A percentile compares a stretch with the other conserved stretches of the same genome.
These are phyloP conservation scores for Boletellus ananas DNA, from an alignment of 768 basidiomycete species.

Conservation along the genomic window DNA sequence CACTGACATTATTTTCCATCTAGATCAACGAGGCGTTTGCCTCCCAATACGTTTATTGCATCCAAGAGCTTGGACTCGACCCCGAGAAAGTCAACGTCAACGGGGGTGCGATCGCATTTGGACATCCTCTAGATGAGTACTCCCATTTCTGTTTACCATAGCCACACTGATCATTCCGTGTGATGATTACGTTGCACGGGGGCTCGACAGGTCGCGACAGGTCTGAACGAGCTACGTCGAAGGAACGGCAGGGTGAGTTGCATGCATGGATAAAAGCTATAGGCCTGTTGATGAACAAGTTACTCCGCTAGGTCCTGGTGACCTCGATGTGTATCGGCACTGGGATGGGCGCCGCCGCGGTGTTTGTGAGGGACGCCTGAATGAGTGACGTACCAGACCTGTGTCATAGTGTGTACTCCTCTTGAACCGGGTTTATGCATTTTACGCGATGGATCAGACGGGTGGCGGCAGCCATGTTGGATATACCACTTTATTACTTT, in stretches of 20 bases:
- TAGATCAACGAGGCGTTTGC: constrained; percentile 94
- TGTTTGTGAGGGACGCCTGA: constrained; percentile 57
- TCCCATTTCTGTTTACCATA: not conserved
- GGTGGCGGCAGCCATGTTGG: not conserved
- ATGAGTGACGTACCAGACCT: not conserved
- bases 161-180: constrained; percentile 10
- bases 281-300: constrained; percentile 1
- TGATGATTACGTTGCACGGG: constrained; percentile 68
- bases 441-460: not conserved
- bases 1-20: not conserved
- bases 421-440: not conserved
- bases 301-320: constrained; percentile 58
- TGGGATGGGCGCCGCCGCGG: constrained; percentile 87
- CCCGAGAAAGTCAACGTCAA: constrained; percentile 79
- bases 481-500: not conserved
- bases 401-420: too few relatives aligned
- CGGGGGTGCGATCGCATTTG: constrained; percentile 86
- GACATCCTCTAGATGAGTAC: constrained; percentile 76
- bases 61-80: constrained; percentile 61
- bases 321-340: constrained; percentile 88
- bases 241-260: constrained; percentile 57
- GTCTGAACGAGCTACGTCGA: constrained; percentile 68
- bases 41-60: constrained; percentile 72
- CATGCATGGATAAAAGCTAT: not conserved
- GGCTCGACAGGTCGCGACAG: constrained; percentile 79